Conservation (phyloP, 306 rosid genomes). For the Rosa rugosa region DNA sequence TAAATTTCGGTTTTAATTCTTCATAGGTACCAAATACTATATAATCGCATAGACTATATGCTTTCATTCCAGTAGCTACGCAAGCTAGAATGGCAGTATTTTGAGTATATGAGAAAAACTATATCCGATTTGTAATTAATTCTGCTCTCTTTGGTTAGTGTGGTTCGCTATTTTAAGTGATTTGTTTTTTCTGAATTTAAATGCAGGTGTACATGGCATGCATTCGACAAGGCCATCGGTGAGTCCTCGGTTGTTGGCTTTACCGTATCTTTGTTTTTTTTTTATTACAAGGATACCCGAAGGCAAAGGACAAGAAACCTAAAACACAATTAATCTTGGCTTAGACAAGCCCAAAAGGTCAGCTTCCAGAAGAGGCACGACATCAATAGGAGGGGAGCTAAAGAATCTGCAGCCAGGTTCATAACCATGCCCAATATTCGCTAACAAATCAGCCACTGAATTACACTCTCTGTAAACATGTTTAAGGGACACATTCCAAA, state of each 20-base stretch:
- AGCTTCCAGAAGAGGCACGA: too few relatives aligned
- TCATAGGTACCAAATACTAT: neutral
- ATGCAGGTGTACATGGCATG: slow-evolving; percentile 94
- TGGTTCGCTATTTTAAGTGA: neutral
- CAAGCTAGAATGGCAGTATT: neutral
- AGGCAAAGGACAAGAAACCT: too few relatives aligned
- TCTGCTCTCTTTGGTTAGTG: too few relatives aligned
- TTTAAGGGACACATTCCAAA: too few relatives aligned
- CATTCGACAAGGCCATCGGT: slow-evolving; percentile 74
- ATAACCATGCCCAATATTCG: too few relatives aligned
- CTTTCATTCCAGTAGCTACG: neutral
- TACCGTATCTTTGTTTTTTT: slow-evolving; percentile 9
- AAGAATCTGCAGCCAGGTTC: too few relatives aligned
- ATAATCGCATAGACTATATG: neutral
- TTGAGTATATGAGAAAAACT: neutral
- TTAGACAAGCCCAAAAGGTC: too few relatives aligned
- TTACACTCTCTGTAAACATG: too few relatives aligned
- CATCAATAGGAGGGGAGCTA: too few relatives aligned
- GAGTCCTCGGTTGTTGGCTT: slow-evolving; percentile 23
- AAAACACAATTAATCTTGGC: too few relatives aligned
- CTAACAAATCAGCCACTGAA: too few relatives aligned
- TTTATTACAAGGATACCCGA: too few relatives aligned
- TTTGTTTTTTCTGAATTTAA: slow-evolving; percentile 18
- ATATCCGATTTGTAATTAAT: neutral
- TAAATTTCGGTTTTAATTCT: neutral